Conservation (phyloP, 495 filamentous ascomycete genomes). For the Talaromyces trachyspermus region DNA sequence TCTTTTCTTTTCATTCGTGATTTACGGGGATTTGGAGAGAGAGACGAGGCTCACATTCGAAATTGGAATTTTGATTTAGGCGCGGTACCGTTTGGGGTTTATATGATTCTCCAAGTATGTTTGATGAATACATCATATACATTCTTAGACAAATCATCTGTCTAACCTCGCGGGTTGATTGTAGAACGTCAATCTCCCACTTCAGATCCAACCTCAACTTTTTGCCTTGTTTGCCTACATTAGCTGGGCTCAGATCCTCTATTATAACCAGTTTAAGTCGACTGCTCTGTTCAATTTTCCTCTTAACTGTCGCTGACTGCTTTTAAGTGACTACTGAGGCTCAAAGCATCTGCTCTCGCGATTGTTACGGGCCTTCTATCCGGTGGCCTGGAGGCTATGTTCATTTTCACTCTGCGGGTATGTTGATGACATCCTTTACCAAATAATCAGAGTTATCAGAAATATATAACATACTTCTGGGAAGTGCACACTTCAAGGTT, state of each 20-base stretch:
- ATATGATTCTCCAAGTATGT: constrained; percentile 43
- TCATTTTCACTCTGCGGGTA: constrained; percentile 59
- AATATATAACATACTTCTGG: too few relatives aligned
- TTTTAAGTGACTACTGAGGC: constrained; percentile 39
- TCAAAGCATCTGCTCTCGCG: constrained; percentile 42
- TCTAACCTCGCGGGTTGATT: background rate
- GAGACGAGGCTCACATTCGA: too few relatives aligned
- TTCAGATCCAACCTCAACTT: constrained; percentile 68
- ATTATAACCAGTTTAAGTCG: constrained; percentile 58
- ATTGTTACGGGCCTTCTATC: constrained; percentile 36
- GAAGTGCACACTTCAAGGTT: too few relatives aligned
- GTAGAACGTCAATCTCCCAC: constrained; percentile 66
- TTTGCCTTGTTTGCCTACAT: constrained; percentile 59
- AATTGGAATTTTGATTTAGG: constrained; percentile 20
- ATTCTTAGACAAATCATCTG: constrained; percentile 5
- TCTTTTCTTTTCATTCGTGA: too few relatives aligned
- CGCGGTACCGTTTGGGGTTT: constrained; percentile 47
- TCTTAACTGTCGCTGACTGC: background rate
- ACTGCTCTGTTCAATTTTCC: constrained; percentile 7
- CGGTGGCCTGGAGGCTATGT: constrained; percentile 49
- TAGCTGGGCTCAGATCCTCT: constrained; percentile 58
- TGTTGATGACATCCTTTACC: too few relatives aligned
- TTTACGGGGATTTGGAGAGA: too few relatives aligned
- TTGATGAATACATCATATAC: too few relatives aligned
- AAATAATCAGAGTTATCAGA: too few relatives aligned